Conservation (phyloP, 352 stramenopile genomes). For the Phytophthora podocarpi region DNA sequence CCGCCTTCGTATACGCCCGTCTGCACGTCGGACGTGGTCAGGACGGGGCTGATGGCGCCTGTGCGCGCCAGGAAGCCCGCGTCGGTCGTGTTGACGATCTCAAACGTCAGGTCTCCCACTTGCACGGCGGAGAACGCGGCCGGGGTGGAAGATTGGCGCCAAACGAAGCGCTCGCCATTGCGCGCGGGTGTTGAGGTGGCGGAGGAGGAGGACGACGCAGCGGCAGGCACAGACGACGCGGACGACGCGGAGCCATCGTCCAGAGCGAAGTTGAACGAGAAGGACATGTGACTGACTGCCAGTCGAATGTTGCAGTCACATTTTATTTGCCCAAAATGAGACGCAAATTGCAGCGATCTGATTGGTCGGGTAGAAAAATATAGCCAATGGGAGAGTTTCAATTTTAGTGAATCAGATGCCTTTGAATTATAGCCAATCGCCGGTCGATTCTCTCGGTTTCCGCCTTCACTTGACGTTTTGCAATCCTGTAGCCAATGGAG, state of each 20-base stretch:
- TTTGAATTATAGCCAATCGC: too few species aligned
- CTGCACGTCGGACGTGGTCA: constrained; percentile 78
- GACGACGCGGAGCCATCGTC: constrained; percentile 9
- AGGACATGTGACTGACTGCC: constrained; percentile 20
- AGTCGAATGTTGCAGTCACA: background rate
- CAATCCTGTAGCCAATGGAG: constrained; percentile 6
- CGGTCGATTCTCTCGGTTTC: background rate
- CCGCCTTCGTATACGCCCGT: constrained; percentile 85
- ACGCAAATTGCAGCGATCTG: too few species aligned
- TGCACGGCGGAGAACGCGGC: constrained; percentile 41
- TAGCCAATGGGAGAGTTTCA: too few species aligned
- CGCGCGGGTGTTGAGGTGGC: constrained; percentile 34
- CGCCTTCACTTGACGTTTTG: background rate
- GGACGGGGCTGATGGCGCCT: constrained; percentile 63
- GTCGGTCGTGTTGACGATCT: constrained; percentile 70
- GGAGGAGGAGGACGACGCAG: background rate
- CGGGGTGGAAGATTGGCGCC: constrained; percentile 1
- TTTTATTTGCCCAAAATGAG: too few species aligned
- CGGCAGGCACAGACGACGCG: background rate
- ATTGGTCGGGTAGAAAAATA: too few species aligned
- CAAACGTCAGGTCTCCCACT: constrained; percentile 46
- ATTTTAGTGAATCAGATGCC: too few species aligned
- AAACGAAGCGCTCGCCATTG: constrained; percentile 61
- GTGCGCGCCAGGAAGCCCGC: constrained; percentile 54
- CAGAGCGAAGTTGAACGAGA: constrained; percentile 79